Evolutionary conservation across 192 early-diverging fungal species (phyloP).

Genomic region (Dissophora globulifera): DNA sequence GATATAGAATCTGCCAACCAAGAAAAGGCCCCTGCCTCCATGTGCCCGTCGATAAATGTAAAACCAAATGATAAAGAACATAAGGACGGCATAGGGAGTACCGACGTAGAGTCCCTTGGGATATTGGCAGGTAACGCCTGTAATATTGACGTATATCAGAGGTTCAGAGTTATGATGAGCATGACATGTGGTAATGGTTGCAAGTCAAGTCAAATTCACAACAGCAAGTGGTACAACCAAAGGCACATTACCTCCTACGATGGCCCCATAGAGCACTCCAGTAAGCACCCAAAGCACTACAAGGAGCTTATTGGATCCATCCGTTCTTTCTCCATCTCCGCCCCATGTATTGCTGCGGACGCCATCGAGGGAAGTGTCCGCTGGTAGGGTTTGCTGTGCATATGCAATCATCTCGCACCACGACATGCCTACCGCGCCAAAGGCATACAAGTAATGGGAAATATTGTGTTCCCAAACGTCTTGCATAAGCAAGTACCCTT

Average conservation of each 20-base stretch:
- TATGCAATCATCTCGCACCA: conserved; percentile 61
- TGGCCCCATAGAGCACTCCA: conserved; percentile 39
- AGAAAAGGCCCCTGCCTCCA: conserved; percentile 16
- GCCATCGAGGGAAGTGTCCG: background rate
- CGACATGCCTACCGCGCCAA: conserved; percentile 60
- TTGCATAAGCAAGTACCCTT: conserved; percentile 61
- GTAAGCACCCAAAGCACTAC: conserved; percentile 31
- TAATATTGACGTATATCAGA: too few species aligned
- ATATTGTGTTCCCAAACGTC: conserved; percentile 62
- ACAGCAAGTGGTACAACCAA: too few species aligned
- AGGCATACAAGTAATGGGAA: conserved; percentile 66
- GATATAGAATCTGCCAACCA: conserved; percentile 37
- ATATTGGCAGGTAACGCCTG: conserved; percentile 49
- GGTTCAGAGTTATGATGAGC: too few species aligned
- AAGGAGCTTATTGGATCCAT: conserved; percentile 9
- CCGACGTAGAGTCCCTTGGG: conserved; percentile 49
- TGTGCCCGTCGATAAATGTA: conserved; percentile 6
- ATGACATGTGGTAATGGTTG: too few species aligned
- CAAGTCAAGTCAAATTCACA: too few species aligned
- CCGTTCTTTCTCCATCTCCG: background rate
- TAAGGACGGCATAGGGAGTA: conserved; percentile 1
- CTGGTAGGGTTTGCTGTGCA: conserved; percentile 48
- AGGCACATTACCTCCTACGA: conserved; percentile 53
- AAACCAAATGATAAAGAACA: conserved; percentile 7
- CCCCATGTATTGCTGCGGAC: conserved; percentile 5